phyloP scores from a whole-genome alignment of 2,329 filamentous ascomycete species.

The Epichloe sp. region DNA sequence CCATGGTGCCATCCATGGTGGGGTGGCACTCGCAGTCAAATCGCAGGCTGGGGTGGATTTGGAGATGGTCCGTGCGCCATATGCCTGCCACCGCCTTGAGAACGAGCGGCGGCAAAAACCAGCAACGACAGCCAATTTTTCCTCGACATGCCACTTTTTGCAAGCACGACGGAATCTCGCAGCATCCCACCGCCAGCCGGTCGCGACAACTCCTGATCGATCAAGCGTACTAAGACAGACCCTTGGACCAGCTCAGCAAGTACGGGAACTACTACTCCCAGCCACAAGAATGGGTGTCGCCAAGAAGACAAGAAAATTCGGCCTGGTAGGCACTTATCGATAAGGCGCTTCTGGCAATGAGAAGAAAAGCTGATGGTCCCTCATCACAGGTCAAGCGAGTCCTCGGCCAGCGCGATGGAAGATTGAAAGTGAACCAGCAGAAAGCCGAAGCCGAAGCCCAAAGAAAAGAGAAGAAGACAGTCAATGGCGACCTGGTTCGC shows the following conservation, averaged over 20 bases:
- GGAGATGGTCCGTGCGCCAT: constrained; percentile 16
- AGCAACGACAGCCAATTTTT: constrained; percentile 6
- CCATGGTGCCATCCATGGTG: neutral
- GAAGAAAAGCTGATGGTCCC: neutral
- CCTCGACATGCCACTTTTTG: neutral
- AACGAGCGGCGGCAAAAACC: constrained; percentile 5
- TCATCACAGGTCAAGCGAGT: constrained; percentile 57
- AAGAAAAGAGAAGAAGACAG: constrained; percentile 45
- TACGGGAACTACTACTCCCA: neutral
- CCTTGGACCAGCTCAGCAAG: neutral
- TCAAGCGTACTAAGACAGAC: too few species aligned
- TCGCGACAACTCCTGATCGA: neutral
- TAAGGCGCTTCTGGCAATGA: constrained; percentile 10
- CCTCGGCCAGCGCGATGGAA: constrained; percentile 67
- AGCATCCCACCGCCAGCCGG: neutral
- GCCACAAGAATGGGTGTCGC: constrained; percentile 59
- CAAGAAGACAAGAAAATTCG: constrained; percentile 90
- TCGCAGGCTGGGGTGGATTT: neutral
- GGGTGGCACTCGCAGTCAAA: too few species aligned
- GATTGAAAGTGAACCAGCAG: constrained; percentile 68
- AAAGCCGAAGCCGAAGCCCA: constrained; percentile 47
- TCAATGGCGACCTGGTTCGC: constrained; percentile 50
- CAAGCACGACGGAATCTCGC: neutral
- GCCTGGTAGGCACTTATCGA: constrained; percentile 34
- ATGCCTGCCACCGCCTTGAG: constrained; percentile 14